Evolutionary conservation across 2,329 filamentous ascomycete genomes (phyloP), one percentile per base, ranked within the genome.

Genomic region (Cladobotryum protrusum): DNA sequence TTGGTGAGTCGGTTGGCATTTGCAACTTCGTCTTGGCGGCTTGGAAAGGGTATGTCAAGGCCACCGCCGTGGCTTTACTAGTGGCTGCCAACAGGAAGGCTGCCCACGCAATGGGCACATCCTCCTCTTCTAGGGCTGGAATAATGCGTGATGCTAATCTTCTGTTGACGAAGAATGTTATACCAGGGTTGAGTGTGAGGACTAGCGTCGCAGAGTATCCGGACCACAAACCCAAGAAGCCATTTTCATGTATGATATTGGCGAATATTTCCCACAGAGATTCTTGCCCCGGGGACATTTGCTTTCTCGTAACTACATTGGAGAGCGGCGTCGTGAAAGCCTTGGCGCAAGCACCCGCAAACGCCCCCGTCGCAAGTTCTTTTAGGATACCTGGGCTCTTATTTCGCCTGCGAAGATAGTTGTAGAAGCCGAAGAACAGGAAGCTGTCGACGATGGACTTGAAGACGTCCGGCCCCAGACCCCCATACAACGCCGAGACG

Each of bases 391-490:
- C 78, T 1, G 93, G 70, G 17, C 59, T 61, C 55, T 68, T 56
- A 52, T 63, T 69, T 57, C 69, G 67, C 45, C 67, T 66, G 42
- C 69, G 62, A 45, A 76, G 62, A 20, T 74, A 66, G 54, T 76
- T 87, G 69, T 95, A 95, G 52, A 87, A 85, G 15, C 92, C 76
- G 70, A 95, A 95, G 73, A 95, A 95, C 46, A 95, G 74, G 63
- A 93, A 92, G 50, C 85, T 87, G 70, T 93, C 89, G 29, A 81
- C 76, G 18, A 84, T 74, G 19, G 81, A 83, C 65, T 87, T 89
- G 59, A 72, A 75, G 11, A 85, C 80, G 61, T 87, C 85, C 34
- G 79, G 75, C 6, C 75, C 68, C 1, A 86, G 65, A 20, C 85
- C 85, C 19, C 73, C 76, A 62, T 87, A 96, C 56, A 95, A 83